Evolutionary conservation across 2,329 filamentous ascomycete species (phyloP).

Genomic region (Fusarium subtropicale): DNA sequence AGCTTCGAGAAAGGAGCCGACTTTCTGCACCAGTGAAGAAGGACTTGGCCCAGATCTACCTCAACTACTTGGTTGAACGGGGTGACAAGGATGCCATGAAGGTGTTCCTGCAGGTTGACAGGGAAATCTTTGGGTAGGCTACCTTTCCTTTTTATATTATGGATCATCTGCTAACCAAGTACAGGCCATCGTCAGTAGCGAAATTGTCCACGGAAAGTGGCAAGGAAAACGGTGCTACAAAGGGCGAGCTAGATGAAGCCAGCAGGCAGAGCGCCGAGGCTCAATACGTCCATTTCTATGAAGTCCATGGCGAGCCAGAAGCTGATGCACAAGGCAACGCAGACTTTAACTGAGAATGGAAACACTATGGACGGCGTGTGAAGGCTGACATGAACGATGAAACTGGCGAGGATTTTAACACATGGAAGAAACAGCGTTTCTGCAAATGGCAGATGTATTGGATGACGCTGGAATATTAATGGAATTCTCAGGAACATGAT

Average conservation of each 20-base stretch:
- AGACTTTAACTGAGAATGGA: constrained; percentile 58
- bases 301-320: constrained; percentile 62
- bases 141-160: not conserved
- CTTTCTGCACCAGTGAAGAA: constrained; percentile 76
- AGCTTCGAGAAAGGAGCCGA: constrained; percentile 78
- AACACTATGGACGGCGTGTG: constrained; percentile 1
- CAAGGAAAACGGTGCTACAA: constrained; percentile 60
- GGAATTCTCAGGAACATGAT: constrained; percentile 8
- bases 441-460: constrained; percentile 26
- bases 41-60: constrained; percentile 81
- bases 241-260: constrained; percentile 63
- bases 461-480: constrained; percentile 22
- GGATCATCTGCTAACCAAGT: constrained; percentile 20
- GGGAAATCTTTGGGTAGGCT: constrained; percentile 84
- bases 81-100: constrained; percentile 87
- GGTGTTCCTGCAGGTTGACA: constrained; percentile 84
- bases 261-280: constrained; percentile 64
- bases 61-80: constrained; percentile 84
- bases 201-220: constrained; percentile 53
- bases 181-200: constrained; percentile 61
- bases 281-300: constrained; percentile 64
- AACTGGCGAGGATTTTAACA: constrained; percentile 30
- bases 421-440: constrained; percentile 30
- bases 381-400: constrained; percentile 19
- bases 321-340: constrained; percentile 62